phyloP scores from a whole-genome alignment of 345 rosid species.

The Eucalyptus dawsonii region DNA sequence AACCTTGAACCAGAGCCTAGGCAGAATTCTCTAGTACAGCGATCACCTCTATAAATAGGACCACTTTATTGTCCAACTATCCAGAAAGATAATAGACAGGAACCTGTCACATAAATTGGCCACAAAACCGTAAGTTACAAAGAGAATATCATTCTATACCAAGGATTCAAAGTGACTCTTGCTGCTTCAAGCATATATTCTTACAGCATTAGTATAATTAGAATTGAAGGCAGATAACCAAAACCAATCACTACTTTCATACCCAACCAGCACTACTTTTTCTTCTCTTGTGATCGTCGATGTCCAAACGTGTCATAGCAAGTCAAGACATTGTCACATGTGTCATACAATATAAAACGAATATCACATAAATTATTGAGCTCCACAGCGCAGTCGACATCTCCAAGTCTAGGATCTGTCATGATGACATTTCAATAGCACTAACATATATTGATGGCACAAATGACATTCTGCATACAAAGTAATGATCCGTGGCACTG shows the following conservation, averaged over 20 bases:
- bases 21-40: not conserved
- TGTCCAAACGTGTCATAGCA: not conserved
- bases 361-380: not conserved
- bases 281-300: not conserved
- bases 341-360: not conserved
- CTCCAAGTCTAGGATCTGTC: not conserved
- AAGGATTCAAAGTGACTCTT: not conserved
- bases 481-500: not conserved
- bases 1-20: not conserved
- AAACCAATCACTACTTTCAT: not conserved
- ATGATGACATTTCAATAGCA: not conserved
- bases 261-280: not conserved
- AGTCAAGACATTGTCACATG: not conserved
- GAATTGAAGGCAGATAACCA: not conserved
- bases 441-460: not conserved
- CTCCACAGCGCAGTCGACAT: not conserved
- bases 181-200: not conserved
- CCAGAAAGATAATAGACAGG: not conserved
- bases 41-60: not conserved
- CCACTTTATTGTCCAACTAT: not conserved
- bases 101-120: not conserved
- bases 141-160: not conserved
- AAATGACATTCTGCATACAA: not conserved
- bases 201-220: not conserved
- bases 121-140: not conserved